These are phyloP conservation scores for Taiozyma onychis DNA, from an alignment of 1,139 yeast species.

Conservation along the genomic window DNA sequence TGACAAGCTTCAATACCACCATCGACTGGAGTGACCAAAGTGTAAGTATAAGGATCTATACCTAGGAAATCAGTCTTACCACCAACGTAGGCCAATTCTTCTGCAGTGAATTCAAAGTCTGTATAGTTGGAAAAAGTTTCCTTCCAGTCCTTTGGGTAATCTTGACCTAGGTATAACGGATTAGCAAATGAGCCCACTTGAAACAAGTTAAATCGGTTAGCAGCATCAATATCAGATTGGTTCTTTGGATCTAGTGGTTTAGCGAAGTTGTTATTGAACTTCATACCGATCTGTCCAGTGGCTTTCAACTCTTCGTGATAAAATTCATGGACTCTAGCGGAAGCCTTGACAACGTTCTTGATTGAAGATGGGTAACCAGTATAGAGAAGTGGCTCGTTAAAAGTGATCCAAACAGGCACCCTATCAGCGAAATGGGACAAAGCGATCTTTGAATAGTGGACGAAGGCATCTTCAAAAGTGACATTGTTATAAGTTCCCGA, in stretches of 20 bases:
- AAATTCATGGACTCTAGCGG: not conserved
- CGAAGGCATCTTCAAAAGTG: slow-evolving; percentile 1
- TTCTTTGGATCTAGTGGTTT: not conserved
- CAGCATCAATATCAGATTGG: not conserved
- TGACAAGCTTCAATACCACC: slow-evolving; percentile 1
- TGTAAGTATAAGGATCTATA: slow-evolving; percentile 1
- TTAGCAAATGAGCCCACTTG: not conserved
- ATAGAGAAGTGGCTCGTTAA: not conserved
- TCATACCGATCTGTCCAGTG: not conserved
- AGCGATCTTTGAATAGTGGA: not conserved
- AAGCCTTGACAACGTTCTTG: not conserved
- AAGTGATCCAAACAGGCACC: not conserved
- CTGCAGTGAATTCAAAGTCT: not conserved
- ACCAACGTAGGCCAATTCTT: not conserved
- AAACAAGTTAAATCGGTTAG: not conserved
- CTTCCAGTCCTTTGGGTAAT: slow-evolving; percentile 1
- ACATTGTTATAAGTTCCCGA: not conserved
- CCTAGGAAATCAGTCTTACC: not conserved
- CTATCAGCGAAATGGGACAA: not conserved
- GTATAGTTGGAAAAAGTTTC: not conserved
- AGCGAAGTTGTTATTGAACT: slow-evolving; percentile 1
- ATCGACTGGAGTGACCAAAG: not conserved
- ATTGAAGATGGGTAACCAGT: not conserved
- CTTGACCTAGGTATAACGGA: slow-evolving; percentile 1
- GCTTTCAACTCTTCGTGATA: not conserved